These are phyloP conservation scores for Phialophora verrucosa DNA, from an alignment of 2,329 filamentous ascomycete species.

Conservation along the genomic window DNA sequence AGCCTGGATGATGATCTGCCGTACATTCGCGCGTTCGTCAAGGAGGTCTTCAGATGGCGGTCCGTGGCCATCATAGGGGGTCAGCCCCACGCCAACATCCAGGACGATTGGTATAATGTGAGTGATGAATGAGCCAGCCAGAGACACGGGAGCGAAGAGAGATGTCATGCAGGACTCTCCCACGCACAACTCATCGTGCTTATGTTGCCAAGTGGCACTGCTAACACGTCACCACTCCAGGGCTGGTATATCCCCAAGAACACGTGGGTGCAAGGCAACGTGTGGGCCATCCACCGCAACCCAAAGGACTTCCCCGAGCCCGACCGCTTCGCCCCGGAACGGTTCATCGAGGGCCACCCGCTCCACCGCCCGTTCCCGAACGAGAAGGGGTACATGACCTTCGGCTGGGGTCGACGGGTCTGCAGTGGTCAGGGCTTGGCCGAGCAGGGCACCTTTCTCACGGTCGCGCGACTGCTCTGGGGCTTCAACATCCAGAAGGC, in stretches of 20 bases:
- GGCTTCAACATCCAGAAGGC: constrained; percentile 36
- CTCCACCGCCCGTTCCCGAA: constrained; percentile 45
- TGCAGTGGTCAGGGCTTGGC: constrained; percentile 45
- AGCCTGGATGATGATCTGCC: constrained; percentile 55
- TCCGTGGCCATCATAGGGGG: constrained; percentile 46
- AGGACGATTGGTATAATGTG: constrained; percentile 57
- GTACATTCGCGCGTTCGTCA: constrained; percentile 61
- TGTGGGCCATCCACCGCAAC: constrained; percentile 48
- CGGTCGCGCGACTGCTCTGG: constrained; percentile 58
- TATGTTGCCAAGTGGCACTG: background rate
- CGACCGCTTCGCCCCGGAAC: constrained; percentile 52
- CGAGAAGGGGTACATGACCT: constrained; percentile 57
- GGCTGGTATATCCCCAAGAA: constrained; percentile 58
- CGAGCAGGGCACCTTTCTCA: constrained; percentile 53
- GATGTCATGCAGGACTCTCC: background rate
- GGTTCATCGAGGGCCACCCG: constrained; percentile 42
- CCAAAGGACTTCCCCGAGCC: constrained; percentile 55
- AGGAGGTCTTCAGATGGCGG: constrained; percentile 58
- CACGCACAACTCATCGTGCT: background rate
- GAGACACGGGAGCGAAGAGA: no score
- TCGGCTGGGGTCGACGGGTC: constrained; percentile 59
- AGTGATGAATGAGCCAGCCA: constrained; percentile 41
- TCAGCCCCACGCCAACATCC: constrained; percentile 56
- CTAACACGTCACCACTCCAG: constrained; percentile 34
- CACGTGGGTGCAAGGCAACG: constrained; percentile 53